A percentile compares a stretch with the other conserved stretches of the same genome.
These are phyloP conservation scores for Phytophthora lateralis DNA, from an alignment of 352 stramenopile species.

Conservation along the genomic window DNA sequence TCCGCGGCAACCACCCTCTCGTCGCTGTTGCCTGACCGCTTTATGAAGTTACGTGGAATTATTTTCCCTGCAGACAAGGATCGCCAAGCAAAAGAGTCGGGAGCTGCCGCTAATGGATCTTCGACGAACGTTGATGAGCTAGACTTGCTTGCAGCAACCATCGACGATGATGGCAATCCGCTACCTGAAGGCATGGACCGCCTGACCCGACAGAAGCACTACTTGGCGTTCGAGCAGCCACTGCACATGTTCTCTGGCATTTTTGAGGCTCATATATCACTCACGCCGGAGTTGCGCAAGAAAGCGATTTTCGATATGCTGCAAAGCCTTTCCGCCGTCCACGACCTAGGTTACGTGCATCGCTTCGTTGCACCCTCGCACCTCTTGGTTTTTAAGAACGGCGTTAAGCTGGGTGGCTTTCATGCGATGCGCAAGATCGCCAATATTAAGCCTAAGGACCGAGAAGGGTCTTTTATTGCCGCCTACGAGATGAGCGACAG, in stretches of 20 bases:
- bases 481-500: slow-evolving; percentile 74
- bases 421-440: slow-evolving; percentile 65
- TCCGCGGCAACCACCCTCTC: slow-evolving; percentile 53
- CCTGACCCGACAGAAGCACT: slow-evolving; percentile 57
- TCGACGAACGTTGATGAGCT: slow-evolving; percentile 39
- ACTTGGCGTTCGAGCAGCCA: slow-evolving; percentile 81
- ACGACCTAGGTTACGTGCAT: slow-evolving; percentile 79
- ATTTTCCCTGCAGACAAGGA: slow-evolving; percentile 68
- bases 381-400: slow-evolving; percentile 73
- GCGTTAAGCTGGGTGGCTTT: slow-evolving; percentile 73
- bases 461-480: slow-evolving; percentile 24
- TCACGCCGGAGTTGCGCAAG: slow-evolving; percentile 61
- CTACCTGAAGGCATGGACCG: slow-evolving; percentile 40
- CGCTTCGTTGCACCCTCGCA: slow-evolving; percentile 75
- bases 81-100: slow-evolving; percentile 19
- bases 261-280: slow-evolving; percentile 58
- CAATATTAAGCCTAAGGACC: slow-evolving; percentile 42
- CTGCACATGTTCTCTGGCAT: slow-evolving; percentile 80
- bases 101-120: not conserved
- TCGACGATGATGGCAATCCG: slow-evolving; percentile 39
- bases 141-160: slow-evolving; percentile 38
- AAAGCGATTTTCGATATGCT: slow-evolving; percentile 79
- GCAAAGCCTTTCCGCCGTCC: slow-evolving; percentile 56
- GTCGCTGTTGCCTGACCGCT: slow-evolving; percentile 46
- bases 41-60: slow-evolving; percentile 69